Evolutionary conservation across 768 basidiomycete species (phyloP).

Genomic region (Agaricus blazei): DNA sequence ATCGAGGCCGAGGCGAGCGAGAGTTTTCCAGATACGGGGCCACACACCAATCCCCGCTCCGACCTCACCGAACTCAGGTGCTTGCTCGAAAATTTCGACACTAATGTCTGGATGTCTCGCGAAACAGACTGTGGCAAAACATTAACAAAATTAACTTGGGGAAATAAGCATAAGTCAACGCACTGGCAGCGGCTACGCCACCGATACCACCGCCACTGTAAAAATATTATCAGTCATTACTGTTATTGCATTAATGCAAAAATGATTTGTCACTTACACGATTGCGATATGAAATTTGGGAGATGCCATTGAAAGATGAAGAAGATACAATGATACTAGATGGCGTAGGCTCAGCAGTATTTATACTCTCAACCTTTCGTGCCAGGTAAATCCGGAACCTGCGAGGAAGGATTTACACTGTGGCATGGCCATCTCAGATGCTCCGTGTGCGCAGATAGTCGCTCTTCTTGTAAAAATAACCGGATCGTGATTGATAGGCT

Average conservation of each 20-base stretch:
- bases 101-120: slow-evolving; percentile 29
- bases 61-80: slow-evolving; percentile 32
- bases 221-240: background rate
- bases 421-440: too few relatives aligned
- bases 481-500: too few relatives aligned
- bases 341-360: too few relatives aligned
- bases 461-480: too few relatives aligned
- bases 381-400: too few relatives aligned
- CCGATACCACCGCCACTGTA: slow-evolving; percentile 28
- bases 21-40: slow-evolving; percentile 36
- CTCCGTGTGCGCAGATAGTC: too few relatives aligned
- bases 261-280: slow-evolving; percentile 9
- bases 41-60: slow-evolving; percentile 42
- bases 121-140: slow-evolving; percentile 12
- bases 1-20: slow-evolving; percentile 33
- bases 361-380: too few relatives aligned
- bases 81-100: slow-evolving; percentile 40
- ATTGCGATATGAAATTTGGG: slow-evolving; percentile 15
- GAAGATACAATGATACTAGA: background rate
- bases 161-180: slow-evolving; percentile 5
- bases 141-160: background rate
- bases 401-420: too few relatives aligned
- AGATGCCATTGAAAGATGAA: background rate
- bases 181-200: slow-evolving; percentile 23
- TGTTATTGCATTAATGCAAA: too few relatives aligned